Evolutionary conservation across 306 rosid species (phyloP), one percentile per base, ranked within the genome.

Genomic region (Sophora flavescens): DNA sequence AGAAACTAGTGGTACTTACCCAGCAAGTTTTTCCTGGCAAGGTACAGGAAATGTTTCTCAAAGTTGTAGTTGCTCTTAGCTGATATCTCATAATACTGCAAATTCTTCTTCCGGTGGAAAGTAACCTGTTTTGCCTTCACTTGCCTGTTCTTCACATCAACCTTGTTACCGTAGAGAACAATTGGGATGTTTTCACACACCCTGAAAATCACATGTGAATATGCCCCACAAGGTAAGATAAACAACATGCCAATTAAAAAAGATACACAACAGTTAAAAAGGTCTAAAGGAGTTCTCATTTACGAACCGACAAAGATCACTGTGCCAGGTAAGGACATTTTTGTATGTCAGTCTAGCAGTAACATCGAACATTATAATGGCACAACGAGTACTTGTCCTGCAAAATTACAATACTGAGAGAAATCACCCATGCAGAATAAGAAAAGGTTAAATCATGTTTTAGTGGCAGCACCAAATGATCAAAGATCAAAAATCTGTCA

Each of bases 121-220:
- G 97, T 91, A 52, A 91, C 97, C 77, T 91, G 94, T 85, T 91
- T 91, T 48, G 96, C 96, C 78, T 91, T 91, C 77, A 91, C 96
- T 72, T 91, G 96, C 75, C 93, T 87, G 90, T 91, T 91, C 84
- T 91, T 91, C 77, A 91, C 96, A 75, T 91, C 96, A 75, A 91
- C 96, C 86, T 91, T 91, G 86, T 91, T 91, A 18, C 96, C 96
- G 0, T 93, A 91, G 7, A 91, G 93, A 79, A 91, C 96, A 76
- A 91, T 88, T n/a, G 93, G 96, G 51, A 91, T 91, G 84, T 88
- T 91, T 63, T 88, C 96, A 87, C 96, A 91, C 41, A 91, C 96
- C 84, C 96, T 91, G 82, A 39, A 79, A 87, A 47, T 10, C 3
- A 28, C 1, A 32, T 32, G 17, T 11, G 12, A 6, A 63, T 14